phyloP scores from a whole-genome alignment of 148 eudicot genomes.

The Hydrangea macrophylla region DNA sequence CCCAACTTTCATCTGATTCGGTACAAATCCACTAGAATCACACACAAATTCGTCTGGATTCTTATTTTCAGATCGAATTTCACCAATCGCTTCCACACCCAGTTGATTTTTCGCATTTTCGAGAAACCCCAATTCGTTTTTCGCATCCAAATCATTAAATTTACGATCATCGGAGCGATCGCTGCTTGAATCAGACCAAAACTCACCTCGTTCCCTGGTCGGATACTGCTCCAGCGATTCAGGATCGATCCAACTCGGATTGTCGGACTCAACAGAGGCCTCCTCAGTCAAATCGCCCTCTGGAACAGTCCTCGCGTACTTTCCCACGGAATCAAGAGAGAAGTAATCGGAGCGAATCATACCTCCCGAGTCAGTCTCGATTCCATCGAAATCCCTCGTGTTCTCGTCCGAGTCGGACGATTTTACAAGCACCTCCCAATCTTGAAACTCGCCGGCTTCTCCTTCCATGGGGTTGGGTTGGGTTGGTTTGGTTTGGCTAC shows the following conservation, averaged over 20 bases:
- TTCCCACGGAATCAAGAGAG: constrained; percentile 39
- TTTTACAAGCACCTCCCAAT: constrained; percentile 26
- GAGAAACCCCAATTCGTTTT: constrained; percentile 23
- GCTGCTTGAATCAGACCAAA: constrained; percentile 56
- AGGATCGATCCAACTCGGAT: constrained; percentile 87
- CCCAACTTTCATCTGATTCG: too few species aligned
- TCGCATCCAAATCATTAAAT: constrained; percentile 19
- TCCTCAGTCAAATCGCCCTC: too few species aligned
- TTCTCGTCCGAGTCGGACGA: constrained; percentile 13
- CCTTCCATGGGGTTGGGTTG: constrained; percentile 19
- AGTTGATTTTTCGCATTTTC: constrained; percentile 3
- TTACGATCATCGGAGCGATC: constrained; percentile 30
- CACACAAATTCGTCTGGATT: not conserved
- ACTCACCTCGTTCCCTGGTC: too few species aligned
- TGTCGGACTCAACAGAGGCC: constrained; percentile 46
- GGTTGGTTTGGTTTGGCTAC: too few species aligned
- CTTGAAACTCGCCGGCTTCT: constrained; percentile 18
- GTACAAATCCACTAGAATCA: too few species aligned
- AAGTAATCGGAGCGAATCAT: constrained; percentile 64
- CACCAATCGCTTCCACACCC: constrained; percentile 20
- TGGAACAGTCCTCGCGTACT: not conserved
- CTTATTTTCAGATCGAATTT: constrained; percentile 11
- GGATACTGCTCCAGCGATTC: constrained; percentile 33
- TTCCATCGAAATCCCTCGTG: constrained; percentile 4
- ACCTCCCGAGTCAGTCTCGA: constrained; percentile 29